Base-by-base conservation (phyloP, 495 filamentous ascomycete genomes). In the Sphaerosporella brunnea region DNA sequence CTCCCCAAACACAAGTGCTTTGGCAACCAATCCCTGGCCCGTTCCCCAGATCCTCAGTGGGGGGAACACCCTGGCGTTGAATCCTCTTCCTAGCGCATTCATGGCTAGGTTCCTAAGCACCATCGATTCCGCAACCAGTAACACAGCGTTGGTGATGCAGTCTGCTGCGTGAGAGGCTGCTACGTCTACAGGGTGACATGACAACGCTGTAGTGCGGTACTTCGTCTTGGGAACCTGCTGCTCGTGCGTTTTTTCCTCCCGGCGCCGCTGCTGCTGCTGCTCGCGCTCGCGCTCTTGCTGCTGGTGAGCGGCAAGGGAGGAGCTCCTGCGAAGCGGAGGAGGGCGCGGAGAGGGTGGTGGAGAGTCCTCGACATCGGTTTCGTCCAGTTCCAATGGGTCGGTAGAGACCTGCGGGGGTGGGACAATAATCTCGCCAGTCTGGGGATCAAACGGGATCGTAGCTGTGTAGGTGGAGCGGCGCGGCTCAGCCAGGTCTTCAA, bases 141-240 rank as follows among this genome's bases (percentile, higher is more conserved):
- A 42, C 23, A 60, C 16, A 19, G 53, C 57, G 8, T 50, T 60
- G n/a, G 50, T 44, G 11, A 61, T 48, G 13, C 57, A 59, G 30
- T 61, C 58, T 15, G 57, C 50, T 4, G 37, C 48, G 32, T 61
- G 58, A 1, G 48, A 53, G 30, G 57, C 53, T 16, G 47, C 50
- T 1, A 53, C 45, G 25, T 60, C 58, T 10, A 47, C 58, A 23
- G 58, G 58, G 30, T 60, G 57, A 19, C 42, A 32, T n/a, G 53
- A 53, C 2, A 61, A 37, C 18, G 49, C 48, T 7, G 58, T 61
- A 23, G 50, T 49, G 8, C 57, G 53, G 15, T 61, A 52, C 10
- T 60, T 52, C 9, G 38, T 44, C 16, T 45, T 46, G 59, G 59
- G 26, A 9, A 16, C 35, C 40, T 24, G 51, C 7, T 34, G 45